Evolutionary conservation across 495 filamentous ascomycete species (phyloP), one percentile per base, ranked within the genome.

Genomic region (Aspergillus leporis): DNA sequence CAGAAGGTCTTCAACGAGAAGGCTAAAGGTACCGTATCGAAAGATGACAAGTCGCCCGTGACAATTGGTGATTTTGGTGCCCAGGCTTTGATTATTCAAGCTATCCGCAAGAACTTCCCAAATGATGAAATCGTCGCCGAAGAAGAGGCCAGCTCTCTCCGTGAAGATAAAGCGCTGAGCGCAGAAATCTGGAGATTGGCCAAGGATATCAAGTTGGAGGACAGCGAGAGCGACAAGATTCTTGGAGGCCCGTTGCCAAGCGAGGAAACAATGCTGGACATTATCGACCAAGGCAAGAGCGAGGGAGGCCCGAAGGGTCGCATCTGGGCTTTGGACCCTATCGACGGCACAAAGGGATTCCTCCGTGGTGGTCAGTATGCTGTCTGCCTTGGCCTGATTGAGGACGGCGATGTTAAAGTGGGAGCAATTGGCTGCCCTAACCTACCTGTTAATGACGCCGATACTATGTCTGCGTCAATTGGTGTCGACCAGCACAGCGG

Each of bases 61-160:
- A 98, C 94, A 31, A 92, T 98, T 62, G 94, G 92, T 70, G 94
- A 98, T 77, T 97, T 96, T 68, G 95, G 95, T 64, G 94, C 95
- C 55, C 94, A 98, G 77, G 95, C 95, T 38, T 82, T 98, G 61
- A 95, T 98, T 69, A 96, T 98, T 65, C 82, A 86, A 56, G 92
- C 94, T 49, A 85, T 98, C 59, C 85, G 87, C 75, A 82, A 87
- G 72, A 90, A 90, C 71, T 98, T 98, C 80, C 94, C 94, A 40
- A 67, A 84, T 14, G 94, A 98, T 68, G 87, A 91, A 74, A 89
- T 98, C 57, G 91, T 97, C 31, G 94, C 89, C 56, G 94, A 99
- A 75, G 94, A 99, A 76, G 95, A 99, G 70, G 86, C 94, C 0
- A 84, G 81, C 61, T 80, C 84, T 50, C 81, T 98, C 59, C 85